These are phyloP conservation scores for Rheum nobile DNA, from an alignment of 148 eudicot genomes.

Conservation along the genomic window DNA sequence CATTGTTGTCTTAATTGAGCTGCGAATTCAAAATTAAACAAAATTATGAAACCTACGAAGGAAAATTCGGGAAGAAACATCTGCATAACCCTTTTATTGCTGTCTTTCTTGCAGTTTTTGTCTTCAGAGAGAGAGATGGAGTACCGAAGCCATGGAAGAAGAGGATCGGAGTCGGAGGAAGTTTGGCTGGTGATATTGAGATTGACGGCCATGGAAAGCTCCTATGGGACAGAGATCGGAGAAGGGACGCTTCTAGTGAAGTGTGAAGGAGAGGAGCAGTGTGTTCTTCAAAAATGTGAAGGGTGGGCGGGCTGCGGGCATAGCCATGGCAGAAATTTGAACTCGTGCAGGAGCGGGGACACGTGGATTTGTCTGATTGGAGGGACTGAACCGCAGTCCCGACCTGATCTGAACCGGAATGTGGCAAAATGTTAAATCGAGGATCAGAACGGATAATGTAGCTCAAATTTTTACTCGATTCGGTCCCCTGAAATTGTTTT, in stretches of 20 bases:
- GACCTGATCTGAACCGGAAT: neutral
- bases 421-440: too few relatives aligned
- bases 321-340: neutral
- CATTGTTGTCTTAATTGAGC: conserved; percentile 38
- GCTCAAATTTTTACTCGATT: too few relatives aligned
- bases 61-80: neutral
- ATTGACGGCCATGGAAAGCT: neutral
- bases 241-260: neutral
- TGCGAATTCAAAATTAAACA: conserved; percentile 14
- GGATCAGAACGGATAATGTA: too few relatives aligned
- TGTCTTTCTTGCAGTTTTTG: neutral
- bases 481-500: too few relatives aligned
- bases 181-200: conserved; percentile 5
- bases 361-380: neutral
- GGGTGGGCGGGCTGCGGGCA: neutral
- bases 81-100: neutral
- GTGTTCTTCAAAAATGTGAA: neutral
- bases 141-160: conserved; percentile 52
- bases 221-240: neutral
- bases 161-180: conserved; percentile 37
- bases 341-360: neutral
- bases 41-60: neutral
- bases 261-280: neutral
- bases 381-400: neutral
- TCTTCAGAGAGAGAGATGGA: neutral